A percentile compares a stretch with the other conserved stretches of the same genome.
Evolutionary conservation across 192 early-diverging fungal species (phyloP).

Genomic region (Phlyctochytrium bullatum): DNA sequence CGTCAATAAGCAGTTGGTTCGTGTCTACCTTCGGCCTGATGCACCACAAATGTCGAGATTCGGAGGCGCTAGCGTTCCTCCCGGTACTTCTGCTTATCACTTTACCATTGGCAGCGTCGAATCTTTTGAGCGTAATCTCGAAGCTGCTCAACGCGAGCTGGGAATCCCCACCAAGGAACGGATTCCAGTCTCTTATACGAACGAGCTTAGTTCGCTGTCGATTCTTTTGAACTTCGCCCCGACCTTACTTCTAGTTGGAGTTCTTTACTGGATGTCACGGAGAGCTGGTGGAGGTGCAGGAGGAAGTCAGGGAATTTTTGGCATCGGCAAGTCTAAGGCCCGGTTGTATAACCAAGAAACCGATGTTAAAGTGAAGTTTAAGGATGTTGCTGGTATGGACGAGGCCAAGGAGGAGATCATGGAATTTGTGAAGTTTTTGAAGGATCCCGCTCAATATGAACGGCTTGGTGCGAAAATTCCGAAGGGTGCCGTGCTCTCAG

Average conservation of each 20-base stretch:
- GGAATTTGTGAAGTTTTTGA: constrained; percentile 99
- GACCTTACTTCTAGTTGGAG: constrained; percentile 86
- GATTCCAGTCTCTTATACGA: constrained; percentile 88
- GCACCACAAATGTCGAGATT: constrained; percentile 36
- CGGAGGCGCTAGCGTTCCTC: constrained; percentile 7
- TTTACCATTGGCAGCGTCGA: constrained; percentile 96
- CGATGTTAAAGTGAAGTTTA: constrained; percentile 95
- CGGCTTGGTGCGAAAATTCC: constrained; percentile 97
- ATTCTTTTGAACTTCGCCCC: constrained; percentile 90
- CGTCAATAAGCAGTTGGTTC: constrained; percentile 80
- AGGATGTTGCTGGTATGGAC: constrained; percentile 98
- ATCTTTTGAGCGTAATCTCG: constrained; percentile 88
- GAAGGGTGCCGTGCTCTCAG: constrained; percentile 94
- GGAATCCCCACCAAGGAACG: constrained; percentile 85
- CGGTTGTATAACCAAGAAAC: constrained; percentile 97
- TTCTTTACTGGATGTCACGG: constrained; percentile 82
- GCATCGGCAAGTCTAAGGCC: constrained; percentile 92
- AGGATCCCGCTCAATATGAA: constrained; percentile 90
- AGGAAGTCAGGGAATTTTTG: constrained; percentile 83
- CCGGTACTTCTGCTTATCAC: constrained; percentile 44
- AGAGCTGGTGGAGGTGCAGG: constrained; percentile 64
- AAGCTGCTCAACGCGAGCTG: constrained; percentile 86
- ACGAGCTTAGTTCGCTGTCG: constrained; percentile 70
- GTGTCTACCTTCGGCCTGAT: constrained; percentile 73
- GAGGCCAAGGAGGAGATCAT: constrained; percentile 99